Evolutionary conservation across 352 stramenopile genomes (phyloP), one percentile per base, ranked within the genome.

Genomic region (Phytophthora foliorum): DNA sequence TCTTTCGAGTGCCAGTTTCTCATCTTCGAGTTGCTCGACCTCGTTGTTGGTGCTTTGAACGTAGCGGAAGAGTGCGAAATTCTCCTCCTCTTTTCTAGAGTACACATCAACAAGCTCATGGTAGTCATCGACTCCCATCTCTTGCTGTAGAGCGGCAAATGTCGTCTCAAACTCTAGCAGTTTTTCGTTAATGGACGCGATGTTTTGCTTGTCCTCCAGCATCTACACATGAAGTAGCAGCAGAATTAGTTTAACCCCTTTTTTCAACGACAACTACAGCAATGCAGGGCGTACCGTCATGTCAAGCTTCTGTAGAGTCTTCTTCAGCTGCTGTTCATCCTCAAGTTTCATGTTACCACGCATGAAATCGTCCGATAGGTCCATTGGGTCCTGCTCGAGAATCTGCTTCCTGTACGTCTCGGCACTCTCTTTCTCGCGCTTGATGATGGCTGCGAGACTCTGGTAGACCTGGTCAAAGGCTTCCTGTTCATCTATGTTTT

Each of bases 11-110:
- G 57, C 70, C 17, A 78, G 54, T 42, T 90, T 92, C 58, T 94
- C 84, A n/a, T 94, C 85, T 54, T 94, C 86, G 24, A 94, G 83
- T 51, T 94, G 86, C 63, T 92, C 84, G 32, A 88, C 78, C 61
- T 94, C 86, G 54, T 92, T 92, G 65, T 86, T 92, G 16, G 90
- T 83, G 51, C 74, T 92, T 49, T 94, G 86, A 36, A 94, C 80
- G 63, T 94, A 92, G 52, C 83, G 81, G 34, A 92, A 94, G 42
- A 91, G 77, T 6, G 86, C 82, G 55, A 94, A 92, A 57, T 94
- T 93, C 25, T 94, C 84, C 44, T 92, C 86, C 54, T 94, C 86
- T 38, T 85, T 86, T 55, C 81, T 92, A 2, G 76, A 80, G 66
- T 94, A 92, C 27, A 86, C 74, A 17, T 67, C 62, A 6, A 91